Conservation (phyloP, 1,284 basidiomycete genomes). For the Fomitopsis schrenkii region DNA sequence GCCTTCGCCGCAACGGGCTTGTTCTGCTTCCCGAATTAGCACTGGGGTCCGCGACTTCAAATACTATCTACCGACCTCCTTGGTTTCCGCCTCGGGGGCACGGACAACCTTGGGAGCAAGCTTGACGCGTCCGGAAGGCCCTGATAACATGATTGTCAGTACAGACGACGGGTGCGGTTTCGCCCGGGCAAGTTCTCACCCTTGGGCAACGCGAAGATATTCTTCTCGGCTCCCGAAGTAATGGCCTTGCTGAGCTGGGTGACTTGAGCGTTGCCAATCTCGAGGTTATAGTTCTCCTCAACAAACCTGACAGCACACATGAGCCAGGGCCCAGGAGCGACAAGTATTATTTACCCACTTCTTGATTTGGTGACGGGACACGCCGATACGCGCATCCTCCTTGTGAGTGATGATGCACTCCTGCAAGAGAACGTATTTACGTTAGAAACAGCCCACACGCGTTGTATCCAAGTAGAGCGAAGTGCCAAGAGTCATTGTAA, state of each 20-base stretch:
- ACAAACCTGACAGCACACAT: conserved; percentile 49
- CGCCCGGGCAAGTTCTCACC: conserved; percentile 40
- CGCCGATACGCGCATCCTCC: conserved; percentile 79
- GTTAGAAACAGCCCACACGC: not conserved
- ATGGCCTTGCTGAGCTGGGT: conserved; percentile 84
- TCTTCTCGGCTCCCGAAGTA: conserved; percentile 74
- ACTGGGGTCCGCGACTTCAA: not conserved
- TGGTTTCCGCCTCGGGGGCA: conserved; percentile 47
- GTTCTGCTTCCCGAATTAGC: conserved; percentile 38
- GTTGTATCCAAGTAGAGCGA: not conserved
- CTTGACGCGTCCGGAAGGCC: conserved; percentile 81
- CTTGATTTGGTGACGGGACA: conserved; percentile 91
- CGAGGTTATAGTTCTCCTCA: conserved; percentile 75
- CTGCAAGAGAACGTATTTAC: conserved; percentile 32
- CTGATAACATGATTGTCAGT: conserved; percentile 30
- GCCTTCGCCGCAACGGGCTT: conserved; percentile 38
- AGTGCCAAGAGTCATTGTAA: not conserved
- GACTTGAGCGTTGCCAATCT: conserved; percentile 73
- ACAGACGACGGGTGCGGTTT: not conserved
- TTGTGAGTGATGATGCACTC: conserved; percentile 78
- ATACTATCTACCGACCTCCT: conserved; percentile 52
- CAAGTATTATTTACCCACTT: conserved; percentile 48
- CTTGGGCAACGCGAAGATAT: conserved; percentile 83
- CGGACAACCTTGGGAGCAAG: conserved; percentile 63
- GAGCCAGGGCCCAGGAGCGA: conserved; percentile 3